These are phyloP conservation scores for Lepidium aucheri DNA, from an alignment of 345 rosid species.

Conservation along the genomic window DNA sequence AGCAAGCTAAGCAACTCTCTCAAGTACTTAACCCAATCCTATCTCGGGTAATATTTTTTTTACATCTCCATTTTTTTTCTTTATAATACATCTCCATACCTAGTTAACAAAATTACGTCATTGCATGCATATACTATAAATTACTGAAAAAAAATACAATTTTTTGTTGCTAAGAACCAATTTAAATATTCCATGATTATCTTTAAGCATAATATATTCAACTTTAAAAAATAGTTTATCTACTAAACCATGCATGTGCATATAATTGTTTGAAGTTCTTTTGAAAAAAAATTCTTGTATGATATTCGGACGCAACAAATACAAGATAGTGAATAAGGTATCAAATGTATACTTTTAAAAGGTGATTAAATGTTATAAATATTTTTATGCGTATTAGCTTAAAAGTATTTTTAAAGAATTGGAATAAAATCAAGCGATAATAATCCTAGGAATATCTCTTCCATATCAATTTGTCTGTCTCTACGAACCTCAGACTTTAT, in stretches of 20 bases:
- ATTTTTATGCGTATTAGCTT: not conserved
- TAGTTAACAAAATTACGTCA: not conserved
- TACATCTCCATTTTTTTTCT: not conserved
- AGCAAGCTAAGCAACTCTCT: slow-evolving; percentile 88
- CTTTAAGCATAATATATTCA: not conserved
- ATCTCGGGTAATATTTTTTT: slow-evolving; percentile 49
- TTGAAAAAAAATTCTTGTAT: not conserved
- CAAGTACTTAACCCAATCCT: slow-evolving; percentile 62
- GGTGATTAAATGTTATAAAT: not conserved
- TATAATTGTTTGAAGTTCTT: not conserved
- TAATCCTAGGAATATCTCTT: slow-evolving; percentile 2
- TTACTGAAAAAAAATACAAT: too few relatives aligned
- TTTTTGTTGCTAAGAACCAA: too few relatives aligned
- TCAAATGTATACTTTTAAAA: slow-evolving; percentile 1
- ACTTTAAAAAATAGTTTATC: not conserved
- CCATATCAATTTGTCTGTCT: not conserved
- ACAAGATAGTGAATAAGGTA: not conserved
- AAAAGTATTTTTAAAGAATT: not conserved
- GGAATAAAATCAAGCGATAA: slow-evolving; percentile 12
- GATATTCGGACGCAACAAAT: slow-evolving; percentile 19
- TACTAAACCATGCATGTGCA: not conserved
- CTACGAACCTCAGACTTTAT: not conserved
- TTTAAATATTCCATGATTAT: not conserved
- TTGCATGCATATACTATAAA: not conserved
- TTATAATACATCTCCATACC: too few relatives aligned